Evolutionary conservation across 148 eudicot species (phyloP).

Genomic region (Cornus florida): DNA sequence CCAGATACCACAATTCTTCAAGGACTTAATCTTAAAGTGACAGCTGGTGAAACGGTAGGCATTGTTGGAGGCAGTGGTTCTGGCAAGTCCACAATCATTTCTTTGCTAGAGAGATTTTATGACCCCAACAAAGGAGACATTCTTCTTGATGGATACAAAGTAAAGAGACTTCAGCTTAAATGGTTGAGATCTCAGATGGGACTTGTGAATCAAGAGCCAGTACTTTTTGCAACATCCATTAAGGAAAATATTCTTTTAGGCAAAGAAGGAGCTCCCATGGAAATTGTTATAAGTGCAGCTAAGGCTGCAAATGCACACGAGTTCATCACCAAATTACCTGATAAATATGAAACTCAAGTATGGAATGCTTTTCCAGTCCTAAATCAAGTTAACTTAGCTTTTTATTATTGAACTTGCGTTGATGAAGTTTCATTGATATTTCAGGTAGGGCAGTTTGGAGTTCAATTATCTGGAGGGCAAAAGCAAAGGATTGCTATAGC

Average conservation of each 20-base stretch:
- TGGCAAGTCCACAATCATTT: slow-evolving; percentile 51
- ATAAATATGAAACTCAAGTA: slow-evolving; percentile 43
- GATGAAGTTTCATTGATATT: background rate
- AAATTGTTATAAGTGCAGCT: slow-evolving; percentile 29
- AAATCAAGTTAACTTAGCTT: background rate
- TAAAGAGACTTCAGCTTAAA: slow-evolving; percentile 34
- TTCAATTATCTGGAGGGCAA: background rate
- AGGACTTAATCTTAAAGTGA: slow-evolving; percentile 33
- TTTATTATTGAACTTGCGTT: background rate
- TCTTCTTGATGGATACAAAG: slow-evolving; percentile 37
- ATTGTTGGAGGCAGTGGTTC: slow-evolving; percentile 58
- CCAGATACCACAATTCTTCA: slow-evolving; percentile 26
- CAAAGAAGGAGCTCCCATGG: slow-evolving; percentile 38
- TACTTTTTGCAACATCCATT: slow-evolving; percentile 47
- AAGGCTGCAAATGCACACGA: slow-evolving; percentile 53
- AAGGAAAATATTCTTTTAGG: slow-evolving; percentile 49
- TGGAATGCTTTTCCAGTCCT: background rate
- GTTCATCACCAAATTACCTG: slow-evolving; percentile 34
- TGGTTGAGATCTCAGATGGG: slow-evolving; percentile 52
- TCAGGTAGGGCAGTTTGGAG: background rate
- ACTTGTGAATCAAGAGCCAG: slow-evolving; percentile 49
- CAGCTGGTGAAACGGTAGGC: slow-evolving; percentile 35
- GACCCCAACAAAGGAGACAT: slow-evolving; percentile 42
- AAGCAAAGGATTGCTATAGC: slow-evolving; percentile 2
- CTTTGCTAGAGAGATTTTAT: slow-evolving; percentile 49